Evolutionary conservation across 352 stramenopile genomes (phyloP).

Genomic region (Phytophthora hibernalis): DNA sequence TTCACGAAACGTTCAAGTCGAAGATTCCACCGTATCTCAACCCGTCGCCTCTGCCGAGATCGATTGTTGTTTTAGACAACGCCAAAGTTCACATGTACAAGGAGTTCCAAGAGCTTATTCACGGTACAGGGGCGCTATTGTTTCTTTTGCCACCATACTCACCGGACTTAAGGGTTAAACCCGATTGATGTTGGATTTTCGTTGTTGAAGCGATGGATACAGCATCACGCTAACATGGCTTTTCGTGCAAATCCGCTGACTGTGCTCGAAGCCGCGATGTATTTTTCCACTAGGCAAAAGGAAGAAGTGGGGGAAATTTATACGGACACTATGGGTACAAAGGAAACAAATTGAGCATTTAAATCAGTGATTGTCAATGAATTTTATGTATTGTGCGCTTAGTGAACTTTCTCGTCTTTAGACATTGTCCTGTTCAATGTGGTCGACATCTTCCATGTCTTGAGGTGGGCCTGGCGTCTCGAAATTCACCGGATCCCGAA

Average conservation of each 20-base stretch:
- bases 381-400: not conserved
- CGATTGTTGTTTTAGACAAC: not conserved
- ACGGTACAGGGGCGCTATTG: not conserved
- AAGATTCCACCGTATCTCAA: not conserved
- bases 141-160: not conserved
- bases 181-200: constrained; percentile 2
- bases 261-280: not conserved
- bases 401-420: not conserved
- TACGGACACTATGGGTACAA: not conserved
- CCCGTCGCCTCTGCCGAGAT: not conserved
- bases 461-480: not conserved
- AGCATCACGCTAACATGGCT: not conserved
- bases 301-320: not conserved
- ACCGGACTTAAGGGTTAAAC: not conserved
- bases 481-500: constrained; percentile 7
- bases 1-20: not conserved
- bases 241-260: not conserved
- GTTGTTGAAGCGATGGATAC: constrained; percentile 2
- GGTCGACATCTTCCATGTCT: constrained; percentile 14
- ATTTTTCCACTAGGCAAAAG: not conserved
- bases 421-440: constrained; percentile 9
- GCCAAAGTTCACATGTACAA: constrained; percentile 3
- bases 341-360: constrained; percentile 1
- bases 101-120: not conserved
- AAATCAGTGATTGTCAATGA: not conserved